phyloP scores from a whole-genome alignment of 495 filamentous ascomycete genomes.

The Penicillium paxilli region DNA sequence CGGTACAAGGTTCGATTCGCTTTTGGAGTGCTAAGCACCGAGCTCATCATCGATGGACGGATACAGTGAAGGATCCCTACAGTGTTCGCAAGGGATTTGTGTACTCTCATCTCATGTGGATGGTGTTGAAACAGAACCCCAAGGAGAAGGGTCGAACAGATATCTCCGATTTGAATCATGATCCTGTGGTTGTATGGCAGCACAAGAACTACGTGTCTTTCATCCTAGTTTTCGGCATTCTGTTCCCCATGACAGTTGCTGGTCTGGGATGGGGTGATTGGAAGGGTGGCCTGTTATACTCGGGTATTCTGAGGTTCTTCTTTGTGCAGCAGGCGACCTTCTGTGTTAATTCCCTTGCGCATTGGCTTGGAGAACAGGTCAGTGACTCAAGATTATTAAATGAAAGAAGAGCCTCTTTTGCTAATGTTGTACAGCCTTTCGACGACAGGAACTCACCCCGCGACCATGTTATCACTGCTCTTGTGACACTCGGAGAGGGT shows the following conservation, averaged over 20 bases:
- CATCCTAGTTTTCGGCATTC: constrained; percentile 74
- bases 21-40: constrained; percentile 94
- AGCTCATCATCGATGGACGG: constrained; percentile 92
- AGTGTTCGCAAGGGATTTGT: constrained; percentile 88
- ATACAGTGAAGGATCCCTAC: constrained; percentile 94
- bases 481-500: constrained; percentile 88
- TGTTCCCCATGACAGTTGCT: constrained; percentile 75
- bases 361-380: constrained; percentile 83
- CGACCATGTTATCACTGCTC: constrained; percentile 85
- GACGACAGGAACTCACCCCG: constrained; percentile 92
- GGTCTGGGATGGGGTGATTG: constrained; percentile 83
- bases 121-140: constrained; percentile 84
- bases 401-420: background rate
- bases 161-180: constrained; percentile 88
- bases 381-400: background rate
- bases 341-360: constrained; percentile 92
- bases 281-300: constrained; percentile 82
- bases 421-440: constrained; percentile 60
- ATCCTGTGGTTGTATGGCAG: constrained; percentile 84
- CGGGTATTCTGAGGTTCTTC: constrained; percentile 83
- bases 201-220: constrained; percentile 80
- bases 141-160: constrained; percentile 84
- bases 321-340: constrained; percentile 96
- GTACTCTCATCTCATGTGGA: constrained; percentile 88
- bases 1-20: constrained; percentile 85